Evolutionary conservation across 73 alveolate species (phyloP).

Genomic region (Paramecium octaurelia): DNA sequence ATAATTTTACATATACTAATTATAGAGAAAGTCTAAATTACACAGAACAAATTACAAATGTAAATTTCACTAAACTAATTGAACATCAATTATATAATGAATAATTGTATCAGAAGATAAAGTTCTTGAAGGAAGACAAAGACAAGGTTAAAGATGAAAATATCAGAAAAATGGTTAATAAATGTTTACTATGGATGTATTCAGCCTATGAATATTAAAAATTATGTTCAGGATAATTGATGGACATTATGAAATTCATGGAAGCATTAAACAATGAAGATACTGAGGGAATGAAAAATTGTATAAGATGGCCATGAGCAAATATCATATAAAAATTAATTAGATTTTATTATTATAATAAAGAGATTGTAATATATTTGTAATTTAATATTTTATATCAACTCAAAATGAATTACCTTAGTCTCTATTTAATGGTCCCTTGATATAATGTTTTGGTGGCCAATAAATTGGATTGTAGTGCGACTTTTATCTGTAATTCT

Average conservation of each 20-base stretch:
- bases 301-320: neutral
- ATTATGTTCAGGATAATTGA: neutral
- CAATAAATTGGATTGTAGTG: conserved; percentile 41
- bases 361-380: neutral
- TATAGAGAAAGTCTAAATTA: neutral
- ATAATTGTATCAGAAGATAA: neutral
- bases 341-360: neutral
- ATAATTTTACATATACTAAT: neutral
- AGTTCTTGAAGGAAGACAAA: neutral
- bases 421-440: conserved; percentile 59
- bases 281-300: neutral
- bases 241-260: neutral
- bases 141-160: neutral
- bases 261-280: neutral
- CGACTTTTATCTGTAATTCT: conserved; percentile 38
- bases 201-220: neutral
- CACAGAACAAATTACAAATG: neutral
- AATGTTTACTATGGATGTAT: neutral
- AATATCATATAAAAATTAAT: neutral
- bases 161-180: neutral
- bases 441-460: conserved; percentile 58
- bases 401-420: conserved; percentile 60
- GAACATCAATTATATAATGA: neutral
- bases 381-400: neutral
- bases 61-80: neutral